Evolutionary conservation across 768 basidiomycete species (phyloP), one percentile per base, ranked within the genome.

Genomic region (Lactarius akahatsu): DNA sequence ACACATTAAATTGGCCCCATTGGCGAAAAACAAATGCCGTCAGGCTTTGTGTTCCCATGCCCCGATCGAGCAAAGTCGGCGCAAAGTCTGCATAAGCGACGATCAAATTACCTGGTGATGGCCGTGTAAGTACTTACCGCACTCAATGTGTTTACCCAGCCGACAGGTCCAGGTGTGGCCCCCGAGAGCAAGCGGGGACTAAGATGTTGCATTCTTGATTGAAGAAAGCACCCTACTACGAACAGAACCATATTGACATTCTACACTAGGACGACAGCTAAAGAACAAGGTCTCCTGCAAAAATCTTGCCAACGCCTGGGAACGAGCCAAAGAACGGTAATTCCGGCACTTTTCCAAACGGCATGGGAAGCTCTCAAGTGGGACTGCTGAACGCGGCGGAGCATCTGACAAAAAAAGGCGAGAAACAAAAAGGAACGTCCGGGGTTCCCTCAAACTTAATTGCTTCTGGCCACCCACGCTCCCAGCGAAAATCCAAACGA

Each of bases 11-110:
- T 28, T 61, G 60, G 9, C 43, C 55, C 45, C n/a, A 50, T 15
- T 47, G 28, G 32, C 36, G 26, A 30, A 20, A 30, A 56, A 56
- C 32, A 40, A 59, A 62, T 41, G 56, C 65, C 55, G 41, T 66
- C 60, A 56, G 16, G 50, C 18, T 26, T 30, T 56, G 55, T 32
- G 56, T 62, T 66, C n/a, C 32, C 61, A 62, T 66, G 36, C 38
- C 32, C 59, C 55, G 55, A 57, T 38, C 54, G 26, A 45, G 23
- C 18, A 61, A 28, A 18, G 59, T 32, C n/a, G 64, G 59, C 64
- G 59, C 38, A 56, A 66, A 47, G 36, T 18, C 20, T 45, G 15
- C 3, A 28, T 62, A 62, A 41, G 61, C 55, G 34, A 34, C 13
- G 43, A 28, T n/a, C 45, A 13, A 38, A 10, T 43, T 47, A n/a